Percentiles rank a stretch among this genome's conserved stretches.
Evolutionary conservation across 1,284 basidiomycete genomes (phyloP).

Genomic region (Ganoderma sinense): DNA sequence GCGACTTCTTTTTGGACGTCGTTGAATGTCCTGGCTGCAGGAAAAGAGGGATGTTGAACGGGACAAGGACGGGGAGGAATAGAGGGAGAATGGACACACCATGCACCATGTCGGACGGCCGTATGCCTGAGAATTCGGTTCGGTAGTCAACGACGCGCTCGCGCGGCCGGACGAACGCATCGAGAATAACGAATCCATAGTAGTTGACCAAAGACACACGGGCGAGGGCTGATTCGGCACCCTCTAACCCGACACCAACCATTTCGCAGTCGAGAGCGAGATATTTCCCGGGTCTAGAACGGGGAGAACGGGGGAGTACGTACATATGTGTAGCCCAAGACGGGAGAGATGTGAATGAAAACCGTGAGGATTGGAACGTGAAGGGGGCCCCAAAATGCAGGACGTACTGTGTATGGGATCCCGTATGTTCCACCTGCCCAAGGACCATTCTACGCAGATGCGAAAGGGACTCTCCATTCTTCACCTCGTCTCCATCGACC

Average conservation of each 20-base stretch:
- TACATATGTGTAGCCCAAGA: background rate
- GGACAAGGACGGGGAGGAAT: background rate
- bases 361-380: background rate
- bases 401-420: constrained; percentile 55
- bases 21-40: constrained; percentile 77
- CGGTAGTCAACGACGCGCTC: constrained; percentile 95
- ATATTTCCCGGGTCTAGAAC: constrained; percentile 74
- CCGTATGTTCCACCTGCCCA: constrained; percentile 51
- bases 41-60: background rate
- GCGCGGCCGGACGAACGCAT: constrained; percentile 88
- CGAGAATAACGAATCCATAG: constrained; percentile 82
- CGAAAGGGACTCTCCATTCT: constrained; percentile 57
- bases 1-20: constrained; percentile 87
- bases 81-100: too few species aligned
- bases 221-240: constrained; percentile 85
- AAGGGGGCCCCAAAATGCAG: background rate
- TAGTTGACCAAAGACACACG: constrained; percentile 94
- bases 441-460: constrained; percentile 59
- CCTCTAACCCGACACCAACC: constrained; percentile 92
- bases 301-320: too few species aligned
- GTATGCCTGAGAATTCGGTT: constrained; percentile 91
- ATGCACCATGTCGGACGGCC: constrained; percentile 77
- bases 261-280: constrained; percentile 96
- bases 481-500: constrained; percentile 25
- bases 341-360: background rate